A percentile compares a stretch with the other conserved stretches of the same genome.
Conservation (phyloP, 2,329 filamentous ascomycete genomes). For the Phialophora expanda region DNA sequence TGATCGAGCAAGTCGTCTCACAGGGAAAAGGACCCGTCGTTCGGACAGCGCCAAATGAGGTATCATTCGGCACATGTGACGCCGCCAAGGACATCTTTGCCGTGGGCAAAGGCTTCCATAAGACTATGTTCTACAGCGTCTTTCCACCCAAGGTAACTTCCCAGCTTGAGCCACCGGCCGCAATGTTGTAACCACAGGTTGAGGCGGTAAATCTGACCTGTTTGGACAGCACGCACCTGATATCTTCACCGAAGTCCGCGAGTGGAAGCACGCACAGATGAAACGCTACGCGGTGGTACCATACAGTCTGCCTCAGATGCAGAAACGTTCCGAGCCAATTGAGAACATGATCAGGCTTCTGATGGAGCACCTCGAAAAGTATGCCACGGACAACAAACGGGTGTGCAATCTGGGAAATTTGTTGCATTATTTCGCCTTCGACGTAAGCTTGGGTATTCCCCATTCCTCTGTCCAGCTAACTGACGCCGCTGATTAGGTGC, state of each 20-base stretch:
- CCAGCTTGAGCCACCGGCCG: neutral
- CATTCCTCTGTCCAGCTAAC: neutral
- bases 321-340: constrained; percentile 39
- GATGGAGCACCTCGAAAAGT: constrained; percentile 50
- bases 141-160: constrained; percentile 61
- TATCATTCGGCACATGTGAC: constrained; percentile 54
- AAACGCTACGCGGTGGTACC: constrained; percentile 52
- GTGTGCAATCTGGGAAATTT: constrained; percentile 54
- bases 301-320: constrained; percentile 40
- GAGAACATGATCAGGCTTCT: constrained; percentile 54
- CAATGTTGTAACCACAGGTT: neutral
- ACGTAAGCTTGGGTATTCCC: constrained; percentile 46
- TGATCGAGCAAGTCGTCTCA: constrained; percentile 6
- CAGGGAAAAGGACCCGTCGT: constrained; percentile 49
- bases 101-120: constrained; percentile 59
- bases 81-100: constrained; percentile 54
- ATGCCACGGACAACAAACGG: constrained; percentile 43
- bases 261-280: constrained; percentile 61
- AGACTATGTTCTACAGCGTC: constrained; percentile 59
- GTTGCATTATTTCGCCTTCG: constrained; percentile 47
- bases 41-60: constrained; percentile 56
- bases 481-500: constrained; percentile 26
- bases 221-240: constrained; percentile 57
- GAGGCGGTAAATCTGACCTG: constrained; percentile 44
- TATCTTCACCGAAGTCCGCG: constrained; percentile 62